phyloP scores from a whole-genome alignment of 805 yeast genomes.

The Debaryomyces hansenii region DNA sequence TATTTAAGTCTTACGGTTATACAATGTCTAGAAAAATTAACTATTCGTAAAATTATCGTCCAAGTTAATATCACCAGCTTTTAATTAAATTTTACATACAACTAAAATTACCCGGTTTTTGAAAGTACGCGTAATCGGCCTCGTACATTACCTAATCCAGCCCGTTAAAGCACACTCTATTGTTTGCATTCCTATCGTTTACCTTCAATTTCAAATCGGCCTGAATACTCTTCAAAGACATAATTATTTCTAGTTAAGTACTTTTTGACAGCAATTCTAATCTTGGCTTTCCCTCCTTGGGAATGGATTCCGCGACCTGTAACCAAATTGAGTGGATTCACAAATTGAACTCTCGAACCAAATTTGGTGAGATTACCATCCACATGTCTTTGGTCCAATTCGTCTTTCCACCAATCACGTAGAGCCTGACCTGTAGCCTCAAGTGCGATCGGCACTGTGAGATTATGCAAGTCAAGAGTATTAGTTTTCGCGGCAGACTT shows the following conservation, averaged over 20 bases:
- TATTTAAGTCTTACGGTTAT: background rate
- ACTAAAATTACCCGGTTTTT: background rate
- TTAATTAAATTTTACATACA: constrained; percentile 13
- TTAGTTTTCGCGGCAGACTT: constrained; percentile 7
- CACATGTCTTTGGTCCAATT: constrained; percentile 39
- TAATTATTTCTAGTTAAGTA: constrained; percentile 39
- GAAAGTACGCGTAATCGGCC: too few species aligned
- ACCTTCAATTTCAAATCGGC: constrained; percentile 20
- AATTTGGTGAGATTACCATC: constrained; percentile 36
- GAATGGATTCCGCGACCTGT: constrained; percentile 78
- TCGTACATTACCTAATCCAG: too few species aligned
- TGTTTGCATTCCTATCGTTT: constrained; percentile 6
- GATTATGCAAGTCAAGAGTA: constrained; percentile 58
- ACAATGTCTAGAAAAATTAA: background rate
- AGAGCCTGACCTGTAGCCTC: constrained; percentile 35
- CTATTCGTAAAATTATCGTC: background rate
- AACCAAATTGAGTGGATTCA: constrained; percentile 47
- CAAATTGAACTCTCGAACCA: constrained; percentile 38
- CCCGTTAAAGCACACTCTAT: too few species aligned
- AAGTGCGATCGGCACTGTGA: constrained; percentile 49
- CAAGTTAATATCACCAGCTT: background rate
- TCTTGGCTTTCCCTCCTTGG: constrained; percentile 51
- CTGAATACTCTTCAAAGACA: constrained; percentile 45
- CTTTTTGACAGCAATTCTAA: constrained; percentile 43
- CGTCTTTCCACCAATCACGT: constrained; percentile 64